Base-by-base conservation (phyloP, 495 filamentous ascomycete species). In the Saxispiralis lemnorum region DNA sequence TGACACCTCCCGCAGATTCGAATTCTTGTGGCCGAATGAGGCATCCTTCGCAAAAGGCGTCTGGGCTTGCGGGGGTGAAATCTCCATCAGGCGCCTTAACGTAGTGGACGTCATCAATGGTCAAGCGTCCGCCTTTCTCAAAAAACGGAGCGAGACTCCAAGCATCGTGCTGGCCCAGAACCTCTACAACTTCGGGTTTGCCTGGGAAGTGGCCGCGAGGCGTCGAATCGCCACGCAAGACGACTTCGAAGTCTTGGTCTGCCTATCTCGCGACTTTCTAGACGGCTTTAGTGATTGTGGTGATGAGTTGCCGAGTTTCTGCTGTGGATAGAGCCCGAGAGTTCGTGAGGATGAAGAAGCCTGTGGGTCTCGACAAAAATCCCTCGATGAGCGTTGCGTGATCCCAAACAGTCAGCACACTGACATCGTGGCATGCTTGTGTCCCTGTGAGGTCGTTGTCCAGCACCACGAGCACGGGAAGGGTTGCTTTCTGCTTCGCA, bases 281-380 rank as follows among this genome's bases (percentile, higher is more conserved):
- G 12, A 73, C 48, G 36, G 69, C 69, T n/a, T 48, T 24, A 48
- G 66, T 68, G 42, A 73, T 70, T n/a, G 50, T 55, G 21, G 46
- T 51, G 42, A 71, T 64, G 2, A 73, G 58, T 6, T 28, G 32
- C 33, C 60, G 55, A 13, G 67, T 68, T 31, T 64, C 59, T 2
- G 45, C 31, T 11, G 68, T 61, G 7, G 65, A 64, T 9, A 71
- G 58, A 19, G 70, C 70, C 39, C 69, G 65, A 0, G 70, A 71
- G 48, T 73, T 73, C 24, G 70, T 73, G 12, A 72, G 59, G 43
- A 73, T 71, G 59, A 73, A 73, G 56, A 72, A 73, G 32, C 70
- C 68, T 1, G 11, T 3, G 6, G 6, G 16, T 31, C 47, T 18
- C 17, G 51, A 53, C 11, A 52, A 51, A 45, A 73, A 63, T 46